Evolutionary conservation across 805 yeast species (phyloP).

Genomic region (Ogataea wickerhamii): DNA sequence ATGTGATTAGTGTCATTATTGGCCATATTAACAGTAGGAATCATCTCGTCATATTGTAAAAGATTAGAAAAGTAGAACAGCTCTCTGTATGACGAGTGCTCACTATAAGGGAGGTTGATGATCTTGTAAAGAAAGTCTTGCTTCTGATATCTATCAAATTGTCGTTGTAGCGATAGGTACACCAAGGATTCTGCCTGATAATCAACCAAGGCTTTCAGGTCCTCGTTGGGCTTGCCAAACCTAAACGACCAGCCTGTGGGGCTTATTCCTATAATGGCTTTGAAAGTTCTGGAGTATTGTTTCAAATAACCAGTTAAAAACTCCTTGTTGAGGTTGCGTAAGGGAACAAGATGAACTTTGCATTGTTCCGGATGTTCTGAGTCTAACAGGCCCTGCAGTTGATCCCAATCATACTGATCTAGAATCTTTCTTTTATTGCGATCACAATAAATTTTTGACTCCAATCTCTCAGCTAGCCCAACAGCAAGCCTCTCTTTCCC

Average conservation of each 20-base stretch:
- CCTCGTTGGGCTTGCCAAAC: slow-evolving; percentile 12
- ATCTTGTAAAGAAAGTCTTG: slow-evolving; percentile 19
- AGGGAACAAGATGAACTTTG: slow-evolving; percentile 70
- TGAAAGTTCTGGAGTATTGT: slow-evolving; percentile 43
- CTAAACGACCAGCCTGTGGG: slow-evolving; percentile 93
- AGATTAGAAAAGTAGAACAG: slow-evolving; percentile 59
- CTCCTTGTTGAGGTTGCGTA: slow-evolving; percentile 50
- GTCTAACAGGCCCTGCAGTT: slow-evolving; percentile 36
- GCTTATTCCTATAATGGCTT: slow-evolving; percentile 63
- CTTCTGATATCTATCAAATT: slow-evolving; percentile 17
- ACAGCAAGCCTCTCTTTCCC: slow-evolving; percentile 89
- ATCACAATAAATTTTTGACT: slow-evolving; percentile 54
- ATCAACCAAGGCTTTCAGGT: slow-evolving; percentile 12
- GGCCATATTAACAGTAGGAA: slow-evolving; percentile 72
- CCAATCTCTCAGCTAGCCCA: slow-evolving; percentile 49
- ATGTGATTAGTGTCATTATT: slow-evolving; percentile 14
- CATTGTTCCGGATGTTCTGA: slow-evolving; percentile 44
- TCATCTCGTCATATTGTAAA: slow-evolving; percentile 47
- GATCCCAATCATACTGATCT: slow-evolving; percentile 43
- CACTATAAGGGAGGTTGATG: slow-evolving; percentile 68
- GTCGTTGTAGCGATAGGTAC: slow-evolving; percentile 11
- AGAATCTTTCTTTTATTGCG: slow-evolving; percentile 46
- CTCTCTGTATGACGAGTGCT: slow-evolving; percentile 88
- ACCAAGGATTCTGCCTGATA: slow-evolving; percentile 15
- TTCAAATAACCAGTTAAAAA: slow-evolving; percentile 49